Conservation (phyloP, 306 rosid genomes). For the Quercus variabilis region DNA sequence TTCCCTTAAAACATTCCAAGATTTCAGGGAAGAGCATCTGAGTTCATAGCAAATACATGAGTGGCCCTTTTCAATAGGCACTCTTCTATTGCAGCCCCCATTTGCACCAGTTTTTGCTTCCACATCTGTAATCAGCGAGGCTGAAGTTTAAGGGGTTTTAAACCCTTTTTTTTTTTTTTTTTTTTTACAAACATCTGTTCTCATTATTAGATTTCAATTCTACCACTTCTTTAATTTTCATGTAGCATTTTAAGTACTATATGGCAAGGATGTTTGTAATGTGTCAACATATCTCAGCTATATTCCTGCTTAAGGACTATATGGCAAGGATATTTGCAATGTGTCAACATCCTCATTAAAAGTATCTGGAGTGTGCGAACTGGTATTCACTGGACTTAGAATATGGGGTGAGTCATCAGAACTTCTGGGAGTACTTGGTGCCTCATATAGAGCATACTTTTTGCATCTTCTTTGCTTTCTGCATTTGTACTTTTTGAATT, state of each 20-base stretch:
- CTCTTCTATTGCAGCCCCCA: constrained; percentile 71
- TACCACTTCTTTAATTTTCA: background rate
- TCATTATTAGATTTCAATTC: background rate
- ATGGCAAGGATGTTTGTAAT: constrained; percentile 51
- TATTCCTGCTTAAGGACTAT: constrained; percentile 69
- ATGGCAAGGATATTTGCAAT: constrained; percentile 51
- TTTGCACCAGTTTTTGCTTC: constrained; percentile 77
- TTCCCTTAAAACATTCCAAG: constrained; percentile 64
- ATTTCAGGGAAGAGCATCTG: constrained; percentile 47
- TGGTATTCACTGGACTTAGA: constrained; percentile 20
- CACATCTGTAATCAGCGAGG: constrained; percentile 83
- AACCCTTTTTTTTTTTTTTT: too few species aligned
- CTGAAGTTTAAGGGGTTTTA: constrained; percentile 14
- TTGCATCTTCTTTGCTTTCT: constrained; percentile 21
- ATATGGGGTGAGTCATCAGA: constrained; percentile 14
- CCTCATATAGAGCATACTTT: constrained; percentile 16
- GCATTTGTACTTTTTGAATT: constrained; percentile 18
- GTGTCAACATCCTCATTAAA: constrained; percentile 34
- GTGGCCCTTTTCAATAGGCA: constrained; percentile 53
- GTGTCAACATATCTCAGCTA: constrained; percentile 53
- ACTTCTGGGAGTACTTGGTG: constrained; percentile 22
- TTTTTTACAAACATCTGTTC: background rate
- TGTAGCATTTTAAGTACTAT: constrained; percentile 25
- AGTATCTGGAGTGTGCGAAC: constrained; percentile 28
- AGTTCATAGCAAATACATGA: constrained; percentile 22